These are phyloP conservation scores for Beauveria bassiana DNA, from an alignment of 2,329 filamentous ascomycete genomes.

Conservation along the genomic window DNA sequence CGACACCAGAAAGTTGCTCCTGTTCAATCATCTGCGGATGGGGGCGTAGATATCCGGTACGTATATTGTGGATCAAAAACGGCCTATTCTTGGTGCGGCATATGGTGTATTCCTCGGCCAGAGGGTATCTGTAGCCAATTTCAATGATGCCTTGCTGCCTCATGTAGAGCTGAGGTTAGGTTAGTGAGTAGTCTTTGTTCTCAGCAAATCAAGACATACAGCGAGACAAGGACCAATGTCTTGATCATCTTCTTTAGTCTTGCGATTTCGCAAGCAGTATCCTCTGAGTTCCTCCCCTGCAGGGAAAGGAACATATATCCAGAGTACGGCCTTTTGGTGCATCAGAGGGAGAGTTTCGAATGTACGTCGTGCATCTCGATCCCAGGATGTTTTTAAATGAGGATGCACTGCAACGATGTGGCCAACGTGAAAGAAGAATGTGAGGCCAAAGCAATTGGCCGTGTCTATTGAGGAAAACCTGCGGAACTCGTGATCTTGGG, in stretches of 20 bases:
- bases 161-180: background rate
- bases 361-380: background rate
- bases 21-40: background rate
- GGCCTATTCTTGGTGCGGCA: background rate
- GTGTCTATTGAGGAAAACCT: constrained; percentile 2
- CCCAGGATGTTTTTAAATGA: background rate
- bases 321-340: background rate
- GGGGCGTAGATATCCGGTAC: background rate
- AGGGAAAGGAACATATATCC: constrained; percentile 5
- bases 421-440: constrained; percentile 1
- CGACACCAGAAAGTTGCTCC: background rate
- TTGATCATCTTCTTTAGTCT: background rate
- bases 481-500: background rate
- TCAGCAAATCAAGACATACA: background rate
- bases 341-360: background rate
- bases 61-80: background rate
- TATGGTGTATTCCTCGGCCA: background rate
- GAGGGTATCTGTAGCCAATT: background rate
- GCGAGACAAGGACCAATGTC: background rate
- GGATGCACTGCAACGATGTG: constrained; percentile 2
- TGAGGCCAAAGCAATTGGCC: background rate
- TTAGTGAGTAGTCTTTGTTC: background rate
- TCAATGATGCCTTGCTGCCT: constrained; percentile 2
- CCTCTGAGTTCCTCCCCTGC: background rate
- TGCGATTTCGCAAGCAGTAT: background rate